Evolutionary conservation across 2,329 filamentous ascomycete species (phyloP), one percentile per base, ranked within the genome.

Genomic region (Colletotrichum falcatum): DNA sequence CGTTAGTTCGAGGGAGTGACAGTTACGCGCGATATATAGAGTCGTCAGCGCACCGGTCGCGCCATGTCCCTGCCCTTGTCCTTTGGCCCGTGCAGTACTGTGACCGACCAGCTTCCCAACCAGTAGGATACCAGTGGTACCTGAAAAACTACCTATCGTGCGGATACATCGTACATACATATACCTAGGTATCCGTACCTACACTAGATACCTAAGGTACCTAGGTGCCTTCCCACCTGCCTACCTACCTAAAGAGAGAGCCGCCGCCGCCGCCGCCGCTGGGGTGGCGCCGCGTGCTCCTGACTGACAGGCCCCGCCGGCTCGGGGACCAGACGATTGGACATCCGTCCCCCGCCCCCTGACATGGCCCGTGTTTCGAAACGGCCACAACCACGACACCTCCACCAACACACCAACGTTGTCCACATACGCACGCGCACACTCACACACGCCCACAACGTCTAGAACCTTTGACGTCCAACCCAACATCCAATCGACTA

Each of bases 291-390:
- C 68, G 64, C 68, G 64, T 70, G 68, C 68, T 68, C 68, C 68
- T 67, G 68, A 63, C 39, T 39, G 46, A 26, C 48, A 26, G 46
- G 64, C 35, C 67, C 67, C 66, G 58, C 58, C 42, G 33, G 46
- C 42, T 53, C 67, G 67, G 67, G 51, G 66, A 44, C 23, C 42
- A 53, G 44, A 54, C 64, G 63, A 70, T 70, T 70, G 67, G 67
- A 39, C 67, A 51, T 30, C 51, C 58, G 55, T 23, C 56, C 64
- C 37, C 67, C 58, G 44, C 44, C 61, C 58, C 48, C 58, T 67
- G 68, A 53, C 68, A 68, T 67, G 68, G 64, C 46, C 68, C 58
- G 64, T 63, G 68, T 70, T 70, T 70, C 68, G 55, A 61, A 70
- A 61, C 48, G 67, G 49, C 48, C 26, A 54, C 35, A 8, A 23